Evolutionary conservation across 2,329 filamentous ascomycete genomes (phyloP), one percentile per base, ranked within the genome.

Genomic region (Davidsoniella neocaledoniae): DNA sequence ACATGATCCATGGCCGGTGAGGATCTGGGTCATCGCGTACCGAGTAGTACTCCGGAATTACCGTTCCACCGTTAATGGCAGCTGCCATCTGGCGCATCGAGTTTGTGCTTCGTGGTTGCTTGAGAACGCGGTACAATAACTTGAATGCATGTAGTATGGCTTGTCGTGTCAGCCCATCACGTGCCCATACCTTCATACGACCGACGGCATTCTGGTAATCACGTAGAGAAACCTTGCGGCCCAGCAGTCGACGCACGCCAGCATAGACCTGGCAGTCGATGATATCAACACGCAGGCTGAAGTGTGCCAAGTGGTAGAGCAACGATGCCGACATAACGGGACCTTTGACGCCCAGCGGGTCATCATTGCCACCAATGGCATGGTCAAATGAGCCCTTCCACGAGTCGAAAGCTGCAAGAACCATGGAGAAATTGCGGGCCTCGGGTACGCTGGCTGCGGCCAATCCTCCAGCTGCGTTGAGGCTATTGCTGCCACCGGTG

Each of bases 231-330:
- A 94, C 84, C 16, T 81, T 81, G 39, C 86, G 77, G 7, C 86
- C 86, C 1, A 94, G 73, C 1, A 93, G 67, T 16, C 84, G 76
- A 51, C 77, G 81, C 0, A 84, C 83, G 2, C 86, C 83, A 0
- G 86, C 85, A 60, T 86, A 94, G 42, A 94, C 86, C 62, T 94
- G 86, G 58, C 85, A 88, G 62, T 94, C 86, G 21, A 91, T 78
- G 40, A 94, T 84, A 58, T 94, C 85, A 39, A 88, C 83, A 60
- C 93, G 84, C 59, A 91, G 81, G 37, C 83, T 85, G 73, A 95
- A 87, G 57, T 94, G 86, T 0, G 86, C 86, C 14, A 95, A 68
- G 55, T 90, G 86, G 58, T 93, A 87, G 3, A 94, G 71, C 6
- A 91, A 81, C 2, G 81, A 83, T 7, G 84, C 77, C 47, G 81